A percentile compares a stretch with the other conserved stretches of the same genome.
Conservation (phyloP, 192 early-diverging fungal genomes). For the Entomortierella lignicola region DNA sequence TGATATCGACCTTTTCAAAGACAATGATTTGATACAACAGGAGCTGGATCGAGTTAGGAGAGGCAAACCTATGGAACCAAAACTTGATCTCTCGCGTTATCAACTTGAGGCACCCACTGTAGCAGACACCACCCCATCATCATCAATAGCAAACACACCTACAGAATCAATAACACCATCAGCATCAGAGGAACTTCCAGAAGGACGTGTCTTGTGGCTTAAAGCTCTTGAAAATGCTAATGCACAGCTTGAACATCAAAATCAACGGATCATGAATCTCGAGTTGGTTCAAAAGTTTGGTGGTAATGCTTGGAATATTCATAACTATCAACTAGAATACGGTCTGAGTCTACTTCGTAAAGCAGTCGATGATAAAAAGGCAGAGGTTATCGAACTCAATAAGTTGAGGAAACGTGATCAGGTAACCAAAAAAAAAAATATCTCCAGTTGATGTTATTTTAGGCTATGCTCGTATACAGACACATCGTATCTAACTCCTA, state of each 20-base stretch:
- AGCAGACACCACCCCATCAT: constrained; percentile 18
- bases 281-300: constrained; percentile 67
- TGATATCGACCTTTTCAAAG: constrained; percentile 59
- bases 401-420: constrained; percentile 65
- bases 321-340: constrained; percentile 65
- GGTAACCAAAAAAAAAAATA: constrained; percentile 10
- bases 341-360: constrained; percentile 53
- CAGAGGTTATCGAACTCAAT: constrained; percentile 62
- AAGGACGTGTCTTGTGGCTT: constrained; percentile 56
- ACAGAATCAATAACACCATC: constrained; percentile 15
- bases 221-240: constrained; percentile 63
- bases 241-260: constrained; percentile 63
- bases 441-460: neutral
- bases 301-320: constrained; percentile 67
- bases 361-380: constrained; percentile 53
- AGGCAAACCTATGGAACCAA: constrained; percentile 56
- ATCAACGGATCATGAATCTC: constrained; percentile 61
- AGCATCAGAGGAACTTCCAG: constrained; percentile 46
- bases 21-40: constrained; percentile 51
- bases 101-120: constrained; percentile 54
- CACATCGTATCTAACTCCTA: neutral
- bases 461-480: neutral
- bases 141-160: constrained; percentile 7
- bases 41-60: constrained; percentile 60
- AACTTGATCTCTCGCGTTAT: constrained; percentile 61